phyloP scores from a whole-genome alignment of 345 rosid genomes.

The Pistacia vera region DNA sequence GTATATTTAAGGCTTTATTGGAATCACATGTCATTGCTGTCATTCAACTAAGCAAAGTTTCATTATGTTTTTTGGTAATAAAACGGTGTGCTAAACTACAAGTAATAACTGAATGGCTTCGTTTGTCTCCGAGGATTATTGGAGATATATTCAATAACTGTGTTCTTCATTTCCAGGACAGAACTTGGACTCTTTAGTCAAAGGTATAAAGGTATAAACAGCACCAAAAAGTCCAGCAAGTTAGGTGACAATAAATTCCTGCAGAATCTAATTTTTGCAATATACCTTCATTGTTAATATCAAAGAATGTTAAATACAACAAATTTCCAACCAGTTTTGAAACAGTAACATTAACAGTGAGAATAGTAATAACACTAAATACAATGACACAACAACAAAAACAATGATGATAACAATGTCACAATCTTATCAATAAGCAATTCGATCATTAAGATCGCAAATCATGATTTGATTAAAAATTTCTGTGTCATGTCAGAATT shows the following conservation, averaged over 20 bases:
- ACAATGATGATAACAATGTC: neutral
- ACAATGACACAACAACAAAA: neutral
- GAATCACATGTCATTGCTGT: neutral
- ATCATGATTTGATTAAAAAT: neutral
- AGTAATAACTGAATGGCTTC: too few relatives aligned
- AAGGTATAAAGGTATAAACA: neutral
- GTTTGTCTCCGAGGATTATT: too few relatives aligned
- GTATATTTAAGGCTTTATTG: neutral
- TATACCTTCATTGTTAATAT: neutral
- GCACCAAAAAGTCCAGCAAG: constrained; percentile 5
- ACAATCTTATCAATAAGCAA: neutral
- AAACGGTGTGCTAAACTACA: neutral
- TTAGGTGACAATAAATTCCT: constrained; percentile 5
- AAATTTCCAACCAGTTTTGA: neutral
- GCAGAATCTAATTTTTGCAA: constrained; percentile 1
- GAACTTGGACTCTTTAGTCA: neutral
- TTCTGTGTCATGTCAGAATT: neutral
- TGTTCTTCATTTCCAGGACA: neutral
- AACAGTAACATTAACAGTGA: neutral
- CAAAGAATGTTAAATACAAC: neutral
- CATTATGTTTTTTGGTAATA: neutral
- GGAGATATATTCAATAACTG: too few relatives aligned
- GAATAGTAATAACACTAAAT: neutral
- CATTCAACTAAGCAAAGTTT: neutral
- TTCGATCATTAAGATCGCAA: neutral